Evolutionary conservation across 2,329 filamentous ascomycete genomes (phyloP), one percentile per base, ranked within the genome.

Genomic region (Allantophomopsis cytisporea): DNA sequence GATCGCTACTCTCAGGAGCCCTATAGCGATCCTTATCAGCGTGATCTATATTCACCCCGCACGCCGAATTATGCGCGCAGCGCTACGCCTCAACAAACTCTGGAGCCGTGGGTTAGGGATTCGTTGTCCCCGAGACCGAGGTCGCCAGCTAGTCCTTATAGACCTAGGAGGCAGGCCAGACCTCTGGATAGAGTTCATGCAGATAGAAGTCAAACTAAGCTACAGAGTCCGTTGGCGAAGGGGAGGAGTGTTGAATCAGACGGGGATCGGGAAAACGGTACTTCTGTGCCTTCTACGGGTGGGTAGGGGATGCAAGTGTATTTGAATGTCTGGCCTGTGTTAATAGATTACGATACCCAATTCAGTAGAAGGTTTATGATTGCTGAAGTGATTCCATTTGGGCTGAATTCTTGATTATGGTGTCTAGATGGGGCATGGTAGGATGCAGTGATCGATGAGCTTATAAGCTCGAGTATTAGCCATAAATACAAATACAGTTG

Each of bases 161-260:
- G 35, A 14, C 18, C 16, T 20, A 36, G 14, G 35, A 36, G 18
- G 35, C 14, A 18, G 35, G 35, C 15, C 7, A 36, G 35, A 20
- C 48, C 47, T 5, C 35, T 55, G n/a, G 47, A 51, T 35, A 41
- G 51, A 7, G 45, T 52, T 15, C 42, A 47, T 35, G 31, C 42
- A 6, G 46, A 46, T 17, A 37, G 44, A 7, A 28, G 37, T 13
- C 18, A 5, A 6, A 37, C 28, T 4, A 45, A 31, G 21, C 47
- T 44, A 16, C 46, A 45, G 11, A 55, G 52, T 41, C 50, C 51
- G 5, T 41, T 55, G 8, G 52, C 52, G 16, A 44, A 46, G 36
- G 49, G 49, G 0, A 38, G 50, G 13, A 53, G 46, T 41, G 45
- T 45, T 10, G 50, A 53, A 20, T 53, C 51, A 2, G 52, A 56